phyloP scores from a whole-genome alignment of 441 rosid genomes.

The Jatropha multifida region DNA sequence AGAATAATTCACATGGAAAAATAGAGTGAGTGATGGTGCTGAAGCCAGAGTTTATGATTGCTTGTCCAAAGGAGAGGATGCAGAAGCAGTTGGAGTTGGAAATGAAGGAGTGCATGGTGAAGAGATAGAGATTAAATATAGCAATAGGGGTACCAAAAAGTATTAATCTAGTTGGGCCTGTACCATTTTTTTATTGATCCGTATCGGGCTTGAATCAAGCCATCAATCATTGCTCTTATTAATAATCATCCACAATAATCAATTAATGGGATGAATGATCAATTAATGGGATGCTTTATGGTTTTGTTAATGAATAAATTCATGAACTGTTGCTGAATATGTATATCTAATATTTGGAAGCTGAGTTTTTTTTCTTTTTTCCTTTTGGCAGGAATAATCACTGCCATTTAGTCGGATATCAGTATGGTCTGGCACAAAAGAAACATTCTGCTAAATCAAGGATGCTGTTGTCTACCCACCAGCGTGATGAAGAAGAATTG shows the following conservation, averaged over 20 bases:
- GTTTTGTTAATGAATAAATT: not conserved
- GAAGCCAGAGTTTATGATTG: too few species aligned
- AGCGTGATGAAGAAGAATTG: constrained; percentile 30
- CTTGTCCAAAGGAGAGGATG: too few species aligned
- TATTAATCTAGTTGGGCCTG: too few species aligned
- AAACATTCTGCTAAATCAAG: constrained; percentile 31
- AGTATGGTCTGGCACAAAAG: constrained; percentile 32
- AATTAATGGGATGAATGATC: constrained; percentile 3
- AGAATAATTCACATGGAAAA: too few species aligned
- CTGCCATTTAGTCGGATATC: constrained; percentile 57
- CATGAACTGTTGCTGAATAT: constrained; percentile 5
- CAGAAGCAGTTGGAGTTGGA: too few species aligned
- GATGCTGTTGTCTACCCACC: constrained; percentile 24
- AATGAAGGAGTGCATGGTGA: too few species aligned
- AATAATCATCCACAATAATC: not conserved
- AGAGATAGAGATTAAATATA: too few species aligned
- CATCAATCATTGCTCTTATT: too few species aligned
- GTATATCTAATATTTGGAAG: not conserved
- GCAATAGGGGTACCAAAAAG: too few species aligned
- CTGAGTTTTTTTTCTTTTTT: not conserved
- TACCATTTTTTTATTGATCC: too few species aligned
- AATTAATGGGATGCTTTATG: constrained; percentile 3
- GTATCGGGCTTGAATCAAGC: too few species aligned
- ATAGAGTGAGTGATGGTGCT: too few species aligned
- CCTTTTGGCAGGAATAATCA: constrained; percentile 49